These are phyloP conservation scores for Geosmithia morbida DNA, from an alignment of 2,329 filamentous ascomycete genomes.

Conservation along the genomic window DNA sequence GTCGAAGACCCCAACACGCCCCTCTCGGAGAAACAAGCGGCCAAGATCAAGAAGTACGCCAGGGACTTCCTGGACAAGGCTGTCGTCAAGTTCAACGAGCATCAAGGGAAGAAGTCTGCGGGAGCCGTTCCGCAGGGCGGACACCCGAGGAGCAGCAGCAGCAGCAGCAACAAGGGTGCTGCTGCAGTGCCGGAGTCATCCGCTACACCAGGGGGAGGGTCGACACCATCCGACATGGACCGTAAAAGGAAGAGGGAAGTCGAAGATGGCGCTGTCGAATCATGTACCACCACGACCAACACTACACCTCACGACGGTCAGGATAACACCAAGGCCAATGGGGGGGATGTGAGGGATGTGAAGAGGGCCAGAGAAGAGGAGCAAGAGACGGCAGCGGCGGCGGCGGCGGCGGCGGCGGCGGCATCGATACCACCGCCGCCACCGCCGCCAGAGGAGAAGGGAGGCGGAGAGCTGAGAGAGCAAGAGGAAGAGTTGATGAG, in stretches of 20 bases:
- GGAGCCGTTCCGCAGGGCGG: slow-evolving; percentile 2
- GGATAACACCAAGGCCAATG: no score
- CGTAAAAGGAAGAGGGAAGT: slow-evolving; percentile 53
- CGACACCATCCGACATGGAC: slow-evolving; percentile 28
- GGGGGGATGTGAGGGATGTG: slow-evolving; percentile 28
- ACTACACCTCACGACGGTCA: not conserved
- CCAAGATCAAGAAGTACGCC: slow-evolving; percentile 71
- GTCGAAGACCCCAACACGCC: slow-evolving; percentile 61
- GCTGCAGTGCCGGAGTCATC: not conserved
- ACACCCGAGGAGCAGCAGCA: not conserved
- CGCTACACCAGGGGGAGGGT: not conserved
- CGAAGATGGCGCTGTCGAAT: slow-evolving; percentile 8
- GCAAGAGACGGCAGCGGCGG: slow-evolving; percentile 9
- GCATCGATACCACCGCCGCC: slow-evolving; percentile 35
- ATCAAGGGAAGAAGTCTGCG: slow-evolving; percentile 44
- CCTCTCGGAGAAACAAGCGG: slow-evolving; percentile 63
- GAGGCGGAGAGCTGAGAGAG: slow-evolving; percentile 25
- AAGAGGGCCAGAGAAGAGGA: slow-evolving; percentile 21
- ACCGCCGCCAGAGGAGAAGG: slow-evolving; percentile 15
- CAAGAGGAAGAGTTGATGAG: slow-evolving; percentile 34
- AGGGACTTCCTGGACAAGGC: slow-evolving; percentile 81
- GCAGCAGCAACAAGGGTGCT: not conserved
- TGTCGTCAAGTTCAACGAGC: slow-evolving; percentile 48
- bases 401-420: slow-evolving; percentile 16
- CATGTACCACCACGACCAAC: not conserved